A percentile compares a stretch with the other conserved stretches of the same genome.
phyloP scores from a whole-genome alignment of 257 asterid species.

The Thymus quinquecostatus region DNA sequence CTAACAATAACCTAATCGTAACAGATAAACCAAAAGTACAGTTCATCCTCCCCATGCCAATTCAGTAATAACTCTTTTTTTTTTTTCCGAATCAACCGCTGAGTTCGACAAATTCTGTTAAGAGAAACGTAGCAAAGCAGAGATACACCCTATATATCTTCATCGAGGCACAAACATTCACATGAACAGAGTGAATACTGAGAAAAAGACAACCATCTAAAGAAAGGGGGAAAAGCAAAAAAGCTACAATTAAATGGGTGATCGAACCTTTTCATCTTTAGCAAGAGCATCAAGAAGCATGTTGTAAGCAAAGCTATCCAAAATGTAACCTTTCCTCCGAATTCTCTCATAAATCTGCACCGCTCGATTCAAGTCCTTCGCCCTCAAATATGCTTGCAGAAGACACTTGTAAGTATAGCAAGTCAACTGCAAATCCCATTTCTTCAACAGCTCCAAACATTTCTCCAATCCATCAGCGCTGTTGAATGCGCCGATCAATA shows the following conservation, averaged over 20 bases:
- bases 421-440: constrained; percentile 77
- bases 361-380: constrained; percentile 51
- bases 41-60: neutral
- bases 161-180: neutral
- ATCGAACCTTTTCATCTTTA: constrained; percentile 70
- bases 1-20: neutral
- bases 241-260: neutral
- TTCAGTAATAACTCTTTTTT: neutral
- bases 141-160: too few relatives aligned
- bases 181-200: neutral
- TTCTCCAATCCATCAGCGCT: constrained; percentile 60
- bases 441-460: constrained; percentile 70
- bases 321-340: constrained; percentile 64
- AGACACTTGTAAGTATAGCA: constrained; percentile 88
- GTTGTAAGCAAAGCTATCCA: constrained; percentile 81
- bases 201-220: neutral
- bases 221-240: neutral
- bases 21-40: neutral
- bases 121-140: too few relatives aligned
- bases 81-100: too few relatives aligned
- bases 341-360: constrained; percentile 53
- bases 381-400: constrained; percentile 80
- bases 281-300: constrained; percentile 91
- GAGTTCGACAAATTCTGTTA: too few relatives aligned
- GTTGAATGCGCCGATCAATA: constrained; percentile 65